Evolutionary conservation across 2,329 filamentous ascomycete genomes (phyloP).

Genomic region (Fusarium sp.): DNA sequence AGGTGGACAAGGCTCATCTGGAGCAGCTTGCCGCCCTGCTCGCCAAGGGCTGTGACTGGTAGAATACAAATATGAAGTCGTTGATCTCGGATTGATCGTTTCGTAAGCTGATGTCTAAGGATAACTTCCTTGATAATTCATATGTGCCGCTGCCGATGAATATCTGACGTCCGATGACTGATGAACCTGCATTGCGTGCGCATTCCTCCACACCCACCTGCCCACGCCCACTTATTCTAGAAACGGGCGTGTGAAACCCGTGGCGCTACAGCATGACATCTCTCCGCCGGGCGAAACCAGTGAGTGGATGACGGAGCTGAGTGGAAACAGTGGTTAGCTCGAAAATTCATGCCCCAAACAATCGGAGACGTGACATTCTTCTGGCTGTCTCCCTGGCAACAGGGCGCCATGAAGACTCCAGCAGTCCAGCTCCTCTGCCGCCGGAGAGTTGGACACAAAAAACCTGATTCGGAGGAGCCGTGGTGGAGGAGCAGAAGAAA

Average conservation of each 20-base stretch:
- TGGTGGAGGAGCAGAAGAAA: conserved; percentile 7
- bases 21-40: conserved; percentile 74
- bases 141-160: background rate
- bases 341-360: conserved; percentile 14
- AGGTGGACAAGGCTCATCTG: conserved; percentile 71
- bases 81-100: background rate
- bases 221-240: conserved; percentile 17
- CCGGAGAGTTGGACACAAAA: conserved; percentile 19
- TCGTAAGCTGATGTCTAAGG: background rate
- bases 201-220: background rate
- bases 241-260: conserved; percentile 27
- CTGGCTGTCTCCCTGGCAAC: conserved; percentile 37
- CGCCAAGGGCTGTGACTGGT: conserved; percentile 74
- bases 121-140: background rate
- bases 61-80: background rate
- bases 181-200: background rate
- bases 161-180: background rate
- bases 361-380: conserved; percentile 21
- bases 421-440: background rate
- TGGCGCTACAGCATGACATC: conserved; percentile 17
- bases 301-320: conserved; percentile 4
- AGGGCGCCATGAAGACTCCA: conserved; percentile 1
- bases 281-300: conserved; percentile 24
- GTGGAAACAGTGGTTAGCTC: conserved; percentile 5
- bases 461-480: conserved; percentile 18